Evolutionary conservation across 2,329 filamentous ascomycete genomes (phyloP), one percentile per base, ranked within the genome.

Genomic region (Leptosphaerulina australis): DNA sequence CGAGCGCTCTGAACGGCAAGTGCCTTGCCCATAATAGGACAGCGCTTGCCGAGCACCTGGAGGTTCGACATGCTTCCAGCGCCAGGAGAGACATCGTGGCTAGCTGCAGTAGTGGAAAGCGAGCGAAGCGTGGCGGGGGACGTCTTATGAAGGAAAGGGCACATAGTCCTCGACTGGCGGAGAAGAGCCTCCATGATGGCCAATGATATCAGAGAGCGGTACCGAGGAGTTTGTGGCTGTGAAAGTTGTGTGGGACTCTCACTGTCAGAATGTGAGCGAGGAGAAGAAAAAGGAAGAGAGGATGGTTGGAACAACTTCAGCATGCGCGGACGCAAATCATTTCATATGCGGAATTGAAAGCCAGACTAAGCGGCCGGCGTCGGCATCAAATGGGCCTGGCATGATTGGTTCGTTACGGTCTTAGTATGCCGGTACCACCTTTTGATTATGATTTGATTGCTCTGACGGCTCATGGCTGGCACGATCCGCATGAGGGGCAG

Each of bases 11-110:
- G 93, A 29, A 97, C 87, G 55, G 91, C 89, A 73, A 99, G 84
- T 31, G 94, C 94, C 82, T 97, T 96, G 75, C 92, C 93, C 94
- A 99, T 99, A 75, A 99, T 88, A 51, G 94, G 94, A 83, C 94
- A 99, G 74, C 93, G 91, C 71, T 91, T 88, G 67, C 91, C 94
- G 69, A 96, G 86, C 63, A 94, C 85, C 80, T 97, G 94, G 67
- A 99, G 83, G 78, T 96, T 97, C 69, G 91, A 96, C 85, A 97
- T 96, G 76, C 90, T 91, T 68, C 92, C 91, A 62, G 92, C 93
- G 67, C 91, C 89, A 49, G 87, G 88, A 44, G 88, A 88, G 56
- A 82, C 81, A 72, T 85, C 83, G 63, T 79, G 82, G 69, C 77
- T 83, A 70, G 77, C 85, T 75, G 78, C 85, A 45, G 88, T 82